These are phyloP conservation scores for Trypanosoma congolense DNA, from an alignment of 208 protist species.

Conservation along the genomic window DNA sequence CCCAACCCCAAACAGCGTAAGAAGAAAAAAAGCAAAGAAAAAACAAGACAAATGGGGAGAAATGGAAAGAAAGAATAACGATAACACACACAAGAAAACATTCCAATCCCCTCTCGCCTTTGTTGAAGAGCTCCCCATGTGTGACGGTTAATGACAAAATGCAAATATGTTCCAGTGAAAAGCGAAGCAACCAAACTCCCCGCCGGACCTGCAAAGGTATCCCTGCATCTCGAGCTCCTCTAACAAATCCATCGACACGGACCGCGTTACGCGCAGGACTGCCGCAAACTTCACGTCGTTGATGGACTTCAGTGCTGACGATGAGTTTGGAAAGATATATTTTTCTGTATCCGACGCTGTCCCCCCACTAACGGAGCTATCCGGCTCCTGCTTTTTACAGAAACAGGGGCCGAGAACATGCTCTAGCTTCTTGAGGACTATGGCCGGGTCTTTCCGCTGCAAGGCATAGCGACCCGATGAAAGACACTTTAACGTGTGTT, in stretches of 20 bases:
- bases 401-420: slow-evolving; percentile 54
- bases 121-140: no score
- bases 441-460: slow-evolving; percentile 49
- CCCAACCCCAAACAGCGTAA: no score
- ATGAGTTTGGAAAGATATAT: slow-evolving; percentile 30
- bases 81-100: no score
- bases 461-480: slow-evolving; percentile 69
- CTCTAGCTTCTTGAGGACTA: slow-evolving; percentile 48
- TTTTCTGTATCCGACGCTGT: slow-evolving; percentile 24
- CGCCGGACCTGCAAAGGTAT: slow-evolving; percentile 66
- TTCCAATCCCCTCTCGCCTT: no score
- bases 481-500: slow-evolving; percentile 56
- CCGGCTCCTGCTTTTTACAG: slow-evolving; percentile 2
- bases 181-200: slow-evolving; percentile 55
- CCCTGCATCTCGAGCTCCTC: slow-evolving; percentile 38
- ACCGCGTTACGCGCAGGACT: slow-evolving; percentile 39
- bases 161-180: slow-evolving; percentile 89
- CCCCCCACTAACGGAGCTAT: not conserved
- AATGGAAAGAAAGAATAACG: no score
- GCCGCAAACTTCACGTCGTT: slow-evolving; percentile 64
- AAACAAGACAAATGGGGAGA: no score
- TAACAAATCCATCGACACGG: slow-evolving; percentile 60
- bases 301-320: slow-evolving; percentile 32
- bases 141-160: no score
- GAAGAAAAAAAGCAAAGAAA: no score